A percentile compares a stretch with the other conserved stretches of the same genome.
Conservation (phyloP, 2,329 filamentous ascomycete species). For the Fusarium floridanum region DNA sequence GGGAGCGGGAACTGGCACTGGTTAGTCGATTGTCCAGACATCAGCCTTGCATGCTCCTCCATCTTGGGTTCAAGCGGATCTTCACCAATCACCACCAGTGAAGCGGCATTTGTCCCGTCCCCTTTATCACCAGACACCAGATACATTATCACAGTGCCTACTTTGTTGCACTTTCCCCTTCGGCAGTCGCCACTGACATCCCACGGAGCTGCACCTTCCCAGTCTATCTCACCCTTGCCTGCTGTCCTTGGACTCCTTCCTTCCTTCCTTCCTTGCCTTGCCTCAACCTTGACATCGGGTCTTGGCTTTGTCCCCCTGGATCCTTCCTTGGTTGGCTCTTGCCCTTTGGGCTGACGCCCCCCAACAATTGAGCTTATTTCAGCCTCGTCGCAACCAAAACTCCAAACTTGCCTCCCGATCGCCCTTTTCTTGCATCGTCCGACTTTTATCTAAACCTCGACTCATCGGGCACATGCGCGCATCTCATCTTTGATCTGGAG, state of each 20-base stretch:
- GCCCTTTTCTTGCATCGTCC: constrained; percentile 10
- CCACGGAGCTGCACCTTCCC: constrained; percentile 12
- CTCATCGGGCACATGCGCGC: constrained; percentile 11
- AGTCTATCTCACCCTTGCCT: constrained; percentile 7
- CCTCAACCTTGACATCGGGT: constrained; percentile 1
- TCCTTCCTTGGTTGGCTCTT: constrained; percentile 20
- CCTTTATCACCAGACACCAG: constrained; percentile 16
- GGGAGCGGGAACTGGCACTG: constrained; percentile 11
- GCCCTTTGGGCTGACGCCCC: constrained; percentile 23
- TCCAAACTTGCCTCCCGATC: constrained; percentile 12
- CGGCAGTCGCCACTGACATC: constrained; percentile 31
- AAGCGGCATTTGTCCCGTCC: constrained; percentile 16
- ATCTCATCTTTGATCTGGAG: background rate
- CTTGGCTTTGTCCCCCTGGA: constrained; percentile 5
- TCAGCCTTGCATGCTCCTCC: constrained; percentile 36
- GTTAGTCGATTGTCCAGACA: constrained; percentile 22
- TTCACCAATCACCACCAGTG: constrained; percentile 39
- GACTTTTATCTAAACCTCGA: constrained; percentile 11
- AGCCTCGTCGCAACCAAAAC: constrained; percentile 36
- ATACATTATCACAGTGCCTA: background rate
- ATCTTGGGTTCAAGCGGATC: constrained; percentile 16
- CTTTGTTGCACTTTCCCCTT: constrained; percentile 1
- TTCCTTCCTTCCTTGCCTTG: constrained; percentile 7
- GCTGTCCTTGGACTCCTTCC: background rate
- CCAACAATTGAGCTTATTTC: constrained; percentile 42